Base-by-base conservation (phyloP, 441 rosid genomes). In the Adansonia madagascariensis region DNA sequence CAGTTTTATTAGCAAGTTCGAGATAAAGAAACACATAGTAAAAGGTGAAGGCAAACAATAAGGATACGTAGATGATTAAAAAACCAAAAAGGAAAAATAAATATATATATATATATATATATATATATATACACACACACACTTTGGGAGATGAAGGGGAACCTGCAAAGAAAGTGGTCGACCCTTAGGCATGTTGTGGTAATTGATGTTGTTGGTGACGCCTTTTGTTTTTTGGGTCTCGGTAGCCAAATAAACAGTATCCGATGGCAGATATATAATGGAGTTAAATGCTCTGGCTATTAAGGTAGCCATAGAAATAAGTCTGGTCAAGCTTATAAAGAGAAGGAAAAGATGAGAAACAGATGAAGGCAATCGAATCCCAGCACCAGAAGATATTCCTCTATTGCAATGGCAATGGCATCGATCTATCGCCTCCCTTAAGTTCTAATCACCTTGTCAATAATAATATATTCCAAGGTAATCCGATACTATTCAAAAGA, bases 121-220 rank as follows among this genome's bases (percentile, higher is more conserved):
- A 46, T 46, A 11, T 46, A 73, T 73, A 12, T 11, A n/a, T n/a
- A n/a, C n/a, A n/a, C n/a, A n/a, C n/a, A n/a, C n/a, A n/a, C n/a
- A 18, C 11, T 44, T 73, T 39, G 69, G 11, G 66, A 44, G 63
- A 76, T 61, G 78, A 72, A 79, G 82, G 72, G 22, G 52, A 91
- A 91, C 98, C 96, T 95, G 97, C 88, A 91, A 82, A 82, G 98
- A 89, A 85, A 90, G 91, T 69, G 92, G 94, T 70, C 86, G 91
- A 31, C 88, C 83, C 89, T 79, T 89, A 12, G 91, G 87, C 96
- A 88, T 90, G 91, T 43, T 43, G 83, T 74, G 77, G 82, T 67
- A 60, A 70, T 17, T 83, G 84, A 47, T 22, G 74, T 70, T 22
- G 76, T 57, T 65, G 74, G 39, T 79, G 88, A 72, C 62, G 84